phyloP scores from a whole-genome alignment of 495 filamentous ascomycete species.

The Parathielavia hyrcaniae region DNA sequence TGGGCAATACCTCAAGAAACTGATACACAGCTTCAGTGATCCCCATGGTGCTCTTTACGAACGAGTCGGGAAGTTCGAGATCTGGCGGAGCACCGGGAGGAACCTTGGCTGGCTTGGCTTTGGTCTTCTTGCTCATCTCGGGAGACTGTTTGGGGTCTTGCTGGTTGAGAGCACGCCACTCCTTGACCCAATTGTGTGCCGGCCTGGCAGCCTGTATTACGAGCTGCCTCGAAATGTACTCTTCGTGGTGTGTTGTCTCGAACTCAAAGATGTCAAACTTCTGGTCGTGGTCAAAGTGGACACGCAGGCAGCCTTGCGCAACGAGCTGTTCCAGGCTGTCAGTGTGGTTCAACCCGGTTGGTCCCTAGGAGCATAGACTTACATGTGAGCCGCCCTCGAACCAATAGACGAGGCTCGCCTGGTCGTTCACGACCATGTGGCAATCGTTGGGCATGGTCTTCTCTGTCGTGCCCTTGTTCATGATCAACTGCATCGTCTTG shows the following conservation, averaged over 20 bases:
- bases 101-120: conserved; percentile 44
- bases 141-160: conserved; percentile 64
- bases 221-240: conserved; percentile 58
- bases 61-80: conserved; percentile 56
- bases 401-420: conserved; percentile 65
- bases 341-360: conserved; percentile 12
- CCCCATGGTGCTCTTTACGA: conserved; percentile 54
- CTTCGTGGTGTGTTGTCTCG: conserved; percentile 54
- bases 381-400: conserved; percentile 66
- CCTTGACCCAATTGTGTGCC: conserved; percentile 50
- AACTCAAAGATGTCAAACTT: conserved; percentile 71
- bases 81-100: conserved; percentile 48
- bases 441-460: conserved; percentile 52
- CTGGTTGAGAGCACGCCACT: conserved; percentile 47
- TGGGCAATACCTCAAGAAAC: conserved; percentile 58
- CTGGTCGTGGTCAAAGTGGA: conserved; percentile 60
- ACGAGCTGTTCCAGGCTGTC: conserved; percentile 49
- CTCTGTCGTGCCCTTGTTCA: conserved; percentile 54
- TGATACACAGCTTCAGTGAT: conserved; percentile 55
- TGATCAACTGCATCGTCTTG: conserved; percentile 67
- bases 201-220: conserved; percentile 50
- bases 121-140: conserved; percentile 66
- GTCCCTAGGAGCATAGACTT: conserved; percentile 26
- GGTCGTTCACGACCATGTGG: conserved; percentile 57
- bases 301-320: conserved; percentile 54